Evolutionary conservation across 192 early-diverging fungal species (phyloP), one percentile per base, ranked within the genome.

Genomic region (Rhizophagus sp.): DNA sequence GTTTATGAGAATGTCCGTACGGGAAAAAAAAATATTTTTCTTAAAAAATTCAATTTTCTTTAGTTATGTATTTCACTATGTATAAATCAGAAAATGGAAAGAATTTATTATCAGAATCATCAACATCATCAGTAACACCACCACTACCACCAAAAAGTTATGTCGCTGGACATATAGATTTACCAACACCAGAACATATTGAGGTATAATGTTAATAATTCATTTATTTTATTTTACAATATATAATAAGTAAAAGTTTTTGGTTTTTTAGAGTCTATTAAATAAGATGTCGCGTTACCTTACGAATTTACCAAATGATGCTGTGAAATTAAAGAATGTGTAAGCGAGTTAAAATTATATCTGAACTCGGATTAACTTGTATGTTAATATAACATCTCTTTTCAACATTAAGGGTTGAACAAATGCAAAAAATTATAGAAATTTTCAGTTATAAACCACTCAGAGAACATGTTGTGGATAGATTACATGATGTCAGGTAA

Each of bases 111-210:
- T 47, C 19, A 47, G 10, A n/a, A 12, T 10, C 44, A 17, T 73
- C 71, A 27, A 1, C 47, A 13, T 12, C 34, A 3, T 24, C 71
- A 39, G 22, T 24, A 73, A 73, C 24, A 24, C 39, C 3, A 49
- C 25, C 22, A 10, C 39, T n/a, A 49, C 44, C 22, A 10, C 39
- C 39, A 8, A 73, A 73, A 12, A 73, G 71, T 15, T 73, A 73
- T 50, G 24, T 73, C 25, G 19, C 47, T 27, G 44, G 47, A 13
- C 25, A 73, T 27, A 73, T 73, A 24, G 47, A 73, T 49, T 50
- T 73, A 49, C 71, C 71, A 39, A 47, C 44, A 30, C 39, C 71
- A 24, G 71, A 73, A 52, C 9, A 49, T 52, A 13, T 73, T 73
- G 71, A 73, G 39, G 71, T 73, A 73, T 17, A 39, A 13, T 65